phyloP scores from a whole-genome alignment of 176 grass and related monocot genomes.

The Neostapfia colusana region DNA sequence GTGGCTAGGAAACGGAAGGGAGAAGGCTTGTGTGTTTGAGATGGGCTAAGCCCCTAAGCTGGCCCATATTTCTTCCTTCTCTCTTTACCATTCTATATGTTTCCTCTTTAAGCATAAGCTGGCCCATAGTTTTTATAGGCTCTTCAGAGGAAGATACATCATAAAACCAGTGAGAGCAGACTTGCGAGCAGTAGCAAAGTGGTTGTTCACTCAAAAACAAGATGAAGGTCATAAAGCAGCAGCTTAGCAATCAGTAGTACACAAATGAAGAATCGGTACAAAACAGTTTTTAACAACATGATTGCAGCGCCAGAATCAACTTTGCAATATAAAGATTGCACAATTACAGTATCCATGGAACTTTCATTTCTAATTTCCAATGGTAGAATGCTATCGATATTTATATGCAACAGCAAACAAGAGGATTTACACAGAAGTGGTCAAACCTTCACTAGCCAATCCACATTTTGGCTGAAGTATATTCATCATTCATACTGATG shows the following conservation, averaged over 20 bases:
- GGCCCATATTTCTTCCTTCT: too few species aligned
- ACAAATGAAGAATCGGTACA: background rate
- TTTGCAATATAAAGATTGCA: background rate
- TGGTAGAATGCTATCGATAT: background rate
- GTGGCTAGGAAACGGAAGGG: too few species aligned
- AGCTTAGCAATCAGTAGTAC: background rate
- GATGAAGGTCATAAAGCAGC: background rate
- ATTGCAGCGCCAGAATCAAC: background rate
- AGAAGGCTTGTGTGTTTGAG: too few species aligned
- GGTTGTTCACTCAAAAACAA: background rate
- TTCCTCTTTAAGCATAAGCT: too few species aligned
- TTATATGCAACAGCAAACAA: background rate
- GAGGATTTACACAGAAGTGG: background rate
- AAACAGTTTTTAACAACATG: background rate
- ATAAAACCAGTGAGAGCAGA: too few species aligned
- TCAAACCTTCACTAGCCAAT: background rate
- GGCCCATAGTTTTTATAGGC: too few species aligned
- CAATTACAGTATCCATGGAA: background rate
- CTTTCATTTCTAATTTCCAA: conserved; percentile 3
- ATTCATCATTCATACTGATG: background rate
- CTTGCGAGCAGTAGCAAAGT: background rate
- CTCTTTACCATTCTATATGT: too few species aligned
- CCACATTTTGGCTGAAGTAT: background rate
- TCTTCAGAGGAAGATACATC: too few species aligned
- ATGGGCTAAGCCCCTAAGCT: too few species aligned